phyloP scores from a whole-genome alignment of 2,329 filamentous ascomycete genomes.

The Pseudogymnoascus sp. region DNA sequence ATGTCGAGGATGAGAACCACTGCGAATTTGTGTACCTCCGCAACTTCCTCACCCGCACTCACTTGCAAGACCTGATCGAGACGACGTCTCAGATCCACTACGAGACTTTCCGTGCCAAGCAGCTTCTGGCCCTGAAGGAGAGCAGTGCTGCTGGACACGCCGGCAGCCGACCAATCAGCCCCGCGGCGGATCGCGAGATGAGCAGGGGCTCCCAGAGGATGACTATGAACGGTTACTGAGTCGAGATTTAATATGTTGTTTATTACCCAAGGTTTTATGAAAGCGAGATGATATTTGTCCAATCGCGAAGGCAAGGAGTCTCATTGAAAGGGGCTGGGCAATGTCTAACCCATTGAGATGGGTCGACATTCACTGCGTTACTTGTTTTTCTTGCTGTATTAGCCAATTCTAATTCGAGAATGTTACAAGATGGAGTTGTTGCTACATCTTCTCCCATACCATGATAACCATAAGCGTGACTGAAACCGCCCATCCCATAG shows the following conservation, averaged over 20 bases:
- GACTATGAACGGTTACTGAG: conserved; percentile 98
- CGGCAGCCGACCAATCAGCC: conserved; percentile 87
- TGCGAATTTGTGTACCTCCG: conserved; percentile 98
- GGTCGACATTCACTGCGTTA: conserved; percentile 24
- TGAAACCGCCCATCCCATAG: background rate
- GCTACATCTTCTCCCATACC: background rate
- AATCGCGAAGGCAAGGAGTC: conserved; percentile 26
- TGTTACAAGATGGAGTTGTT: conserved; percentile 7
- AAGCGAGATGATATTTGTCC: conserved; percentile 23
- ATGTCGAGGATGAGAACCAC: conserved; percentile 98
- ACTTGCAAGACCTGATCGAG: conserved; percentile 97
- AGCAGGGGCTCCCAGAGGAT: conserved; percentile 95
- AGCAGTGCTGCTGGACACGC: conserved; percentile 71
- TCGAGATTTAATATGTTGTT: conserved; percentile 8
- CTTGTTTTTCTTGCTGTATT: conserved; percentile 30
- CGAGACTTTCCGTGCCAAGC: conserved; percentile 99
- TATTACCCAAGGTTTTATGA: conserved; percentile 20
- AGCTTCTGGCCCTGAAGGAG: conserved; percentile 95
- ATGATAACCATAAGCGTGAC: background rate
- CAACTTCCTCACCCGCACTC: conserved; percentile 96
- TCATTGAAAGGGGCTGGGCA: conserved; percentile 25
- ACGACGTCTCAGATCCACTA: conserved; percentile 99
- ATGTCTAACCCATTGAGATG: conserved; percentile 21
- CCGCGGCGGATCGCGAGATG: conserved; percentile 85
- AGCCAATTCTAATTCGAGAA: conserved; percentile 25